Conservation (phyloP, 352 stramenopile species). For the Pythium insidiosum region DNA sequence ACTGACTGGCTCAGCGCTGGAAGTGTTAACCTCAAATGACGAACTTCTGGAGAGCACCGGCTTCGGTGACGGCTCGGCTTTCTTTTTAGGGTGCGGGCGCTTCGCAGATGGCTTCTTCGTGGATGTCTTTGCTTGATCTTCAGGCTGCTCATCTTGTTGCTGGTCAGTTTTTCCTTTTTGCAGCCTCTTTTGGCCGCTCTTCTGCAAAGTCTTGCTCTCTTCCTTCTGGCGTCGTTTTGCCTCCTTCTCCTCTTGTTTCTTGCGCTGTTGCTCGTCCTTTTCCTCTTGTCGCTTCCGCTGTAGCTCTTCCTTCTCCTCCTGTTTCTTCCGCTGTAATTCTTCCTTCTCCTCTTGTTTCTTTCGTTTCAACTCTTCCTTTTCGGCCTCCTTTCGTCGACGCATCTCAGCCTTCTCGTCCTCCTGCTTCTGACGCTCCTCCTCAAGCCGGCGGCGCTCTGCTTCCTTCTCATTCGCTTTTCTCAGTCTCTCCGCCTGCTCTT, state of each 20-base stretch:
- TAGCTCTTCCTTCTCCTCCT: constrained; percentile 7
- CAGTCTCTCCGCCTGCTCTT: constrained; percentile 11
- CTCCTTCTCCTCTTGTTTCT: neutral
- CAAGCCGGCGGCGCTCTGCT: too few species aligned
- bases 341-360: neutral
- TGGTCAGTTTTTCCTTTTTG: neutral
- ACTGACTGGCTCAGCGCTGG: too few species aligned
- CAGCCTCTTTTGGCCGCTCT: neutral
- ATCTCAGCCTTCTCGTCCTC: constrained; percentile 10
- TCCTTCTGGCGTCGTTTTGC: neutral
- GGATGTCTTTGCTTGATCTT: neutral
- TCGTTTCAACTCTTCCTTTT: neutral
- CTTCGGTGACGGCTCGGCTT: too few species aligned
- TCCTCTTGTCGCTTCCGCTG: constrained; percentile 1
- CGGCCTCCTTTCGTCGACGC: constrained; percentile 12
- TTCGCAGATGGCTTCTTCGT: neutral
- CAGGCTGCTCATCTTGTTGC: neutral
- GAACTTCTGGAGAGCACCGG: too few species aligned
- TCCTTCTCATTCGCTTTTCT: too few species aligned
- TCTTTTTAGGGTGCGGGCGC: neutral
- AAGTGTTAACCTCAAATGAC: too few species aligned
- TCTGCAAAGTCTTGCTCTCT: neutral
- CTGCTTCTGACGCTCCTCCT: neutral
- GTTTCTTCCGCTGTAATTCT: neutral
- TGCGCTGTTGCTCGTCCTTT: constrained; percentile 12